These are phyloP conservation scores for Pleurotus giganteus DNA, from an alignment of 768 basidiomycete genomes.

Conservation along the genomic window DNA sequence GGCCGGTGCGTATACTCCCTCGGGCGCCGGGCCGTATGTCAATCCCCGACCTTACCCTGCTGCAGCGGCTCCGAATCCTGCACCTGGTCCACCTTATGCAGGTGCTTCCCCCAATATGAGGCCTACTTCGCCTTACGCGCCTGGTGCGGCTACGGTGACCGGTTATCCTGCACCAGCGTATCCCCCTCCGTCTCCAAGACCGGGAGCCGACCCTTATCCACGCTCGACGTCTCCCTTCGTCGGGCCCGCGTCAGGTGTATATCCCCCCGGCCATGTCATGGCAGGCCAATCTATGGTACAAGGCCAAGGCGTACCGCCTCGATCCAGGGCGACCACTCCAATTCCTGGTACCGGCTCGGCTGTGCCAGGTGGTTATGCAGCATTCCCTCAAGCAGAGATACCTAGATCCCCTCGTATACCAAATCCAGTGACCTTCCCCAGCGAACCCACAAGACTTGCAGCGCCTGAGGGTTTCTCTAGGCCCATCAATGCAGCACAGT, in stretches of 20 bases:
- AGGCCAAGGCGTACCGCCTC: conserved; percentile 22
- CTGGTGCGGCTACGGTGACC: conserved; percentile 17
- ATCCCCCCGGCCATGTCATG: conserved; percentile 55
- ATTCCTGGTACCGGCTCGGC: conserved; percentile 36
- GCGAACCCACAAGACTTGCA: conserved; percentile 41
- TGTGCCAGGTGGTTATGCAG: conserved; percentile 15
- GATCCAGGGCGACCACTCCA: conserved; percentile 50
- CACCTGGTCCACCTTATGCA: conserved; percentile 14
- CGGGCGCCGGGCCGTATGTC: conserved; percentile 21
- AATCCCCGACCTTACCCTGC: conserved; percentile 23
- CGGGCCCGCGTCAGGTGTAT: conserved; percentile 32
- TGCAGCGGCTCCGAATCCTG: conserved; percentile 13
- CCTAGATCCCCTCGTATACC: conserved; percentile 31
- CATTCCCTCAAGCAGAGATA: conserved; percentile 17
- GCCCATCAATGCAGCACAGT: conserved; percentile 61
- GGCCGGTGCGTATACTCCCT: conserved; percentile 27
- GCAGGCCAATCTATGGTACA: conserved; percentile 51
- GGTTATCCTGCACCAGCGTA: conserved; percentile 33
- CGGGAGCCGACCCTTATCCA: conserved; percentile 29
- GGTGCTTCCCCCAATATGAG: conserved; percentile 48
- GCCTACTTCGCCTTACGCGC: conserved; percentile 37
- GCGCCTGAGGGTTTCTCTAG: conserved; percentile 76
- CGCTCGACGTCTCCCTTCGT: conserved; percentile 44
- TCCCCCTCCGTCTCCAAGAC: conserved; percentile 35
- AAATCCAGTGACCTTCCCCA: conserved; percentile 28